Conservation (phyloP, 495 filamentous ascomycete species). For the Arthonia radiata region DNA sequence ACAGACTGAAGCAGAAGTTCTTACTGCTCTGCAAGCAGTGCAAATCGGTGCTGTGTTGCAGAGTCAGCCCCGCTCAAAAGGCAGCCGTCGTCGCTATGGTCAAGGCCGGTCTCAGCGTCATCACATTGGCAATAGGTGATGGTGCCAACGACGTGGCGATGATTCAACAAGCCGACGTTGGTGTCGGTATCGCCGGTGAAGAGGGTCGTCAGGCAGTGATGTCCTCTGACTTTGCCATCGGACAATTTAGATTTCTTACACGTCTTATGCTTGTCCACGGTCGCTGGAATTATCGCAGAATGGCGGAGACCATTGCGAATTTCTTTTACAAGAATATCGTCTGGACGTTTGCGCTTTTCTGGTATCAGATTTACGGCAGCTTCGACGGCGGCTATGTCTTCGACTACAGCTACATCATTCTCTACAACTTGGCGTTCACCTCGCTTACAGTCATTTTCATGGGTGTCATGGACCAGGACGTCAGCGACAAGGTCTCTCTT, state of each 20-base stretch:
- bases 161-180: conserved; percentile 98
- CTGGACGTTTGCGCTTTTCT: conserved; percentile 94
- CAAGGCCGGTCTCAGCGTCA: conserved; percentile 79
- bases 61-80: conserved; percentile 92
- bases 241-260: conserved; percentile 86
- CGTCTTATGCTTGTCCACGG: conserved; percentile 87
- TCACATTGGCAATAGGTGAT: conserved; percentile 91
- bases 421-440: conserved; percentile 94
- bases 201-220: conserved; percentile 95
- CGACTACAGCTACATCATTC: conserved; percentile 89
- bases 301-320: conserved; percentile 87
- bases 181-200: conserved; percentile 92
- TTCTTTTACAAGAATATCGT: conserved; percentile 99
- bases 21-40: conserved; percentile 92
- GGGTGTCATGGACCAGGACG: conserved; percentile 94
- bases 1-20: conserved; percentile 69
- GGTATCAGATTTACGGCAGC: conserved; percentile 89
- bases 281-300: conserved; percentile 80
- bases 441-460: conserved; percentile 89
- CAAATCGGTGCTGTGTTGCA: conserved; percentile 88
- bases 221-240: conserved; percentile 97
- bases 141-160: conserved; percentile 98
- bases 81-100: conserved; percentile 94
- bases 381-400: conserved; percentile 92
- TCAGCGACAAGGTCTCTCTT: conserved; percentile 76